phyloP scores from a whole-genome alignment of 352 stramenopile genomes.

The Pythium vanterpoolii region DNA sequence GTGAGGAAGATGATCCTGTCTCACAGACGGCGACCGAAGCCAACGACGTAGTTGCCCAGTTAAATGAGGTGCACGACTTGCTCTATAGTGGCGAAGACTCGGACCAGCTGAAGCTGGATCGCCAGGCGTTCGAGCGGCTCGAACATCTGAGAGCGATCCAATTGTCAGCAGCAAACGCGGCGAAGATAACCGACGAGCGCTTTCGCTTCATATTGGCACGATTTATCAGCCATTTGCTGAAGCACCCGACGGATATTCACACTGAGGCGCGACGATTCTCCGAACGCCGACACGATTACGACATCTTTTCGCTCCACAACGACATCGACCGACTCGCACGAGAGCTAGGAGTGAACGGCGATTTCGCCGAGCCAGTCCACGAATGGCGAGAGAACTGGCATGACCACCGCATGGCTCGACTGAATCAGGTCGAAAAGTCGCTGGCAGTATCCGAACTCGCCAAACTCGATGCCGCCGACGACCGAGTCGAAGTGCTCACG shows the following conservation, averaged over 20 bases:
- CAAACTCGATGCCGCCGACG: not conserved
- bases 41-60: not conserved
- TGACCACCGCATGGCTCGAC: not conserved
- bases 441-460: too few relatives aligned
- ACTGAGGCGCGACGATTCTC: not conserved
- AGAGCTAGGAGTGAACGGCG: not conserved
- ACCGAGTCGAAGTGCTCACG: not conserved
- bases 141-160: not conserved
- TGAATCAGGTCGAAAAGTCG: not conserved
- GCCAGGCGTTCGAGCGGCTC: not conserved
- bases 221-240: not conserved
- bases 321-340: not conserved
- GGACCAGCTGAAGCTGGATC: not conserved
- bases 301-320: not conserved
- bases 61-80: not conserved
- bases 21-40: not conserved
- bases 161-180: not conserved
- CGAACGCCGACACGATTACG: not conserved
- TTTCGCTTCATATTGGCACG: not conserved
- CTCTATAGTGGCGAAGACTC: too few relatives aligned
- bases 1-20: not conserved
- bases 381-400: not conserved
- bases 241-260: not conserved
- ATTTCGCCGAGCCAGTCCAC: not conserved
- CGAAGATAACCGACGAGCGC: not conserved